These are phyloP conservation scores for Carpinus fangiana DNA, from an alignment of 306 rosid genomes.

Conservation along the genomic window DNA sequence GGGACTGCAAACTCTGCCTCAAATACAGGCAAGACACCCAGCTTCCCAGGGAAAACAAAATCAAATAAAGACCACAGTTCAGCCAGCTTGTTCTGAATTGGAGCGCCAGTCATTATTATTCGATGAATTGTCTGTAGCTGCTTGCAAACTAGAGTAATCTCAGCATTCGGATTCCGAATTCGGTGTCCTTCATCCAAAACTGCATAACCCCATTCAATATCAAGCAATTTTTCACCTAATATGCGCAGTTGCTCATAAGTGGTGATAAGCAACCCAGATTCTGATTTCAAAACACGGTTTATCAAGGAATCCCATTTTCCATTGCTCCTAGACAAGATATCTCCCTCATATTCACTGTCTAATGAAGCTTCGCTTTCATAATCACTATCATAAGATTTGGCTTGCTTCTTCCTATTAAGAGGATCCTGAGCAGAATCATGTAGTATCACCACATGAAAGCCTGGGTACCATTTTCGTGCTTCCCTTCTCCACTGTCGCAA, in stretches of 20 bases:
- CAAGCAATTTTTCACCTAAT: conserved; percentile 76
- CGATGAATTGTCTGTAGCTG: conserved; percentile 97
- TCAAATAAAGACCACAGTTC: conserved; percentile 99
- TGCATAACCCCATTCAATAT: conserved; percentile 92
- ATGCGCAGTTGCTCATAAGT: conserved; percentile 94
- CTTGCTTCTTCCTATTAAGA: conserved; percentile 50
- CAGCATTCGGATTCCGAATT: conserved; percentile 96
- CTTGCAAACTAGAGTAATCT: conserved; percentile 82
- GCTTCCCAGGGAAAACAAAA: conserved; percentile 98
- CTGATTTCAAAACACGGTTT: conserved; percentile 64
- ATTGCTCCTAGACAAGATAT: conserved; percentile 41
- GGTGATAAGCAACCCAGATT: conserved; percentile 89
- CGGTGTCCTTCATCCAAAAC: conserved; percentile 95
- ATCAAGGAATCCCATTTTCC: conserved; percentile 83
- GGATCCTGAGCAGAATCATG: conserved; percentile 88
- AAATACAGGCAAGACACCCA: conserved; percentile 97
- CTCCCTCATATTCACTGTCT: conserved; percentile 53
- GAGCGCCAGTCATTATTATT: conserved; percentile 94
- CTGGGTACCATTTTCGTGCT: conserved; percentile 84
- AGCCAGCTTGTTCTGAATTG: conserved; percentile 92
- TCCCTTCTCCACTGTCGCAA: conserved; percentile 97
- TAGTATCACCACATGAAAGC: conserved; percentile 74
- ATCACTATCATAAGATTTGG: conserved; percentile 70
- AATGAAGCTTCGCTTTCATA: conserved; percentile 57
- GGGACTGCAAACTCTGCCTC: conserved; percentile 99